phyloP scores from a whole-genome alignment of 2,329 filamentous ascomycete genomes.

The Sphaceloma murrayae region DNA sequence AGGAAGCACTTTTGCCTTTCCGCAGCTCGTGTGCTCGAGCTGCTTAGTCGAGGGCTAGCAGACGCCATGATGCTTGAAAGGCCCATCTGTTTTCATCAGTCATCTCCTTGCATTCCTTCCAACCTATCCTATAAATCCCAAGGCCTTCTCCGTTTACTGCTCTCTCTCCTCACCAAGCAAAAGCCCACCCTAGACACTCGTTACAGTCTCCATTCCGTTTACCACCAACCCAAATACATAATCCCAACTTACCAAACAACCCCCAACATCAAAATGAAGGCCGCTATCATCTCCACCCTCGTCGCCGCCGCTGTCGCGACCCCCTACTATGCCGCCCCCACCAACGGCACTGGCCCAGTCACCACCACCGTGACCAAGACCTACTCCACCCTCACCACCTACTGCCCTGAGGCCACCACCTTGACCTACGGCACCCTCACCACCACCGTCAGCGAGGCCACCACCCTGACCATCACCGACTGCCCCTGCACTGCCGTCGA shows the following conservation, averaged over 20 bases:
- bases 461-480: conserved; percentile 24
- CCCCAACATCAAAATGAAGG: conserved; percentile 38
- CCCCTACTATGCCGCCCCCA: conserved; percentile 26
- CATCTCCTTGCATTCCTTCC: conserved; percentile 7
- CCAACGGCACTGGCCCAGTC: conserved; percentile 21
- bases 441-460: conserved; percentile 22
- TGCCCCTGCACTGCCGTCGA: conserved; percentile 35
- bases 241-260: neutral
- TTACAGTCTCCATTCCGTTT: neutral
- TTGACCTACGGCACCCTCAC: conserved; percentile 23
- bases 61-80: neutral
- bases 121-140: conserved; percentile 6
- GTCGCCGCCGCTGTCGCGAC: conserved; percentile 31
- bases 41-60: conserved; percentile 1
- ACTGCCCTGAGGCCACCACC: conserved; percentile 25
- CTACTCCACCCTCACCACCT: conserved; percentile 27
- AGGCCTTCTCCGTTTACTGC: neutral
- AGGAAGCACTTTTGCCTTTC: neutral
- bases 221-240: neutral
- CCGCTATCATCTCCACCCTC: conserved; percentile 21
- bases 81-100: conserved; percentile 7
- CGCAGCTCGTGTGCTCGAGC: neutral
- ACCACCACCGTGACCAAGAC: conserved; percentile 25
- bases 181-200: conserved; percentile 14
- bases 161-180: neutral